Percentiles rank a stretch among this genome's conserved stretches.
These are phyloP conservation scores for Coemansia sp. DNA, from an alignment of 192 early-diverging fungal species.

Conservation along the genomic window DNA sequence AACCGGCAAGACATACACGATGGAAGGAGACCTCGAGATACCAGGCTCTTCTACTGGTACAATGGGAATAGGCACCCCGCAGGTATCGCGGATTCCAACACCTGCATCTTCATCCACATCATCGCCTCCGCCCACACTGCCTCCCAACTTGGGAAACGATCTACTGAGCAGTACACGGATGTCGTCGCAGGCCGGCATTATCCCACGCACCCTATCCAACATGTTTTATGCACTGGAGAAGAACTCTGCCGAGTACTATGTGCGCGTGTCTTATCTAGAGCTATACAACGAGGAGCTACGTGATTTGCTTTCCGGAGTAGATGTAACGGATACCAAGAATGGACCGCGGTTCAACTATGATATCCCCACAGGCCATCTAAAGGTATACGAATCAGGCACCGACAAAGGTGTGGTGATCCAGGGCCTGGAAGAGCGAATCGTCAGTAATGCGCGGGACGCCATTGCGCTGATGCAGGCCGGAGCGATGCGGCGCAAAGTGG, in stretches of 20 bases:
- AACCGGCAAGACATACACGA: constrained; percentile 95
- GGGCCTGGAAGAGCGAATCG: constrained; percentile 76
- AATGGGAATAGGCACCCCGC: not conserved
- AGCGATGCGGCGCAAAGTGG: constrained; percentile 71
- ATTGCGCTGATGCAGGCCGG: constrained; percentile 71
- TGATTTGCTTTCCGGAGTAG: constrained; percentile 75
- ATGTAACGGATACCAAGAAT: constrained; percentile 15
- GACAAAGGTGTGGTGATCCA: constrained; percentile 76
- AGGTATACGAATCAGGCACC: constrained; percentile 70
- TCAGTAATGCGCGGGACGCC: constrained; percentile 73
- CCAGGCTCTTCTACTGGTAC: not conserved
- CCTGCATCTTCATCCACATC: not conserved
- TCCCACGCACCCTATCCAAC: constrained; percentile 79
- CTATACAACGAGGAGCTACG: constrained; percentile 94
- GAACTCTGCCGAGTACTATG: constrained; percentile 72
- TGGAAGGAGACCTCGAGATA: constrained; percentile 82
- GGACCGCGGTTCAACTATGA: constrained; percentile 1
- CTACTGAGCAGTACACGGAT: constrained; percentile 11
- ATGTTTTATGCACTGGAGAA: constrained; percentile 77
- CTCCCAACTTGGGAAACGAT: not conserved
- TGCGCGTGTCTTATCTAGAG: constrained; percentile 86
- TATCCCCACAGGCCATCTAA: constrained; percentile 39
- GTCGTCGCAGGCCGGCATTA: constrained; percentile 74
- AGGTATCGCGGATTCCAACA: constrained; percentile 3
- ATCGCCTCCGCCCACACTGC: not conserved